These are phyloP conservation scores for Spathaspora boniae DNA, from an alignment of 805 yeast species.

Conservation along the genomic window DNA sequence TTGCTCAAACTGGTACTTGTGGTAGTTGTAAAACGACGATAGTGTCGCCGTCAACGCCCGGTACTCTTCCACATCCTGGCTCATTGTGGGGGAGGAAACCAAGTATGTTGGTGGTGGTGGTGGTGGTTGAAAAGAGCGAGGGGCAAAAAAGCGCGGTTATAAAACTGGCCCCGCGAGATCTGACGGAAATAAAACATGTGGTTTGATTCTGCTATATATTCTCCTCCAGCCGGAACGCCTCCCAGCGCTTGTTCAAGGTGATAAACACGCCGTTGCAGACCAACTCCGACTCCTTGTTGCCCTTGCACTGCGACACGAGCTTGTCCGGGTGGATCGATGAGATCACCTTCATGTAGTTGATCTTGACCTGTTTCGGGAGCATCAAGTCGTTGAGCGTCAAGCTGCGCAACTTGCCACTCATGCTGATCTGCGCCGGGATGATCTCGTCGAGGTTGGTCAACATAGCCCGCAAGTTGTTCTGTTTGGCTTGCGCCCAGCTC, in stretches of 20 bases:
- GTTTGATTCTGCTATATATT: too few relatives aligned
- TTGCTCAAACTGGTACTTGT: slow-evolving; percentile 30
- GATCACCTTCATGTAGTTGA: slow-evolving; percentile 78
- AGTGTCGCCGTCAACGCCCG: slow-evolving; percentile 35
- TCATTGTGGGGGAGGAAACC: too few relatives aligned
- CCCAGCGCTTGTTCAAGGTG: slow-evolving; percentile 87
- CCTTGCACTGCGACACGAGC: slow-evolving; percentile 40
- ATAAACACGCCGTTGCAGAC: slow-evolving; percentile 86
- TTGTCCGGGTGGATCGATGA: slow-evolving; percentile 85
- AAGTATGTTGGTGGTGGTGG: too few relatives aligned
- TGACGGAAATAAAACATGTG: too few relatives aligned
- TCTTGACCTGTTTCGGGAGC: slow-evolving; percentile 83
- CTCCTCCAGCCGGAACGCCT: slow-evolving; percentile 62
- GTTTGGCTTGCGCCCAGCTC: slow-evolving; percentile 50
- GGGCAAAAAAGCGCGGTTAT: too few relatives aligned
- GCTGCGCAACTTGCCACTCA: slow-evolving; percentile 30
- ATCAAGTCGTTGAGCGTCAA: slow-evolving; percentile 55
- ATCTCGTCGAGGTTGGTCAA: slow-evolving; percentile 65
- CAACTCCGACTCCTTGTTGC: slow-evolving; percentile 69
- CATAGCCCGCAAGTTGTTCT: slow-evolving; percentile 74
- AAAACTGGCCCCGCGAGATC: too few relatives aligned
- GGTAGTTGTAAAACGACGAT: slow-evolving; percentile 31
- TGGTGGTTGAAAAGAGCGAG: too few relatives aligned
- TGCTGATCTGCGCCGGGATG: slow-evolving; percentile 51
- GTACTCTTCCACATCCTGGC: slow-evolving; percentile 28